Conservation (phyloP, 495 filamentous ascomycete species). For the Neurospora sp. region DNA sequence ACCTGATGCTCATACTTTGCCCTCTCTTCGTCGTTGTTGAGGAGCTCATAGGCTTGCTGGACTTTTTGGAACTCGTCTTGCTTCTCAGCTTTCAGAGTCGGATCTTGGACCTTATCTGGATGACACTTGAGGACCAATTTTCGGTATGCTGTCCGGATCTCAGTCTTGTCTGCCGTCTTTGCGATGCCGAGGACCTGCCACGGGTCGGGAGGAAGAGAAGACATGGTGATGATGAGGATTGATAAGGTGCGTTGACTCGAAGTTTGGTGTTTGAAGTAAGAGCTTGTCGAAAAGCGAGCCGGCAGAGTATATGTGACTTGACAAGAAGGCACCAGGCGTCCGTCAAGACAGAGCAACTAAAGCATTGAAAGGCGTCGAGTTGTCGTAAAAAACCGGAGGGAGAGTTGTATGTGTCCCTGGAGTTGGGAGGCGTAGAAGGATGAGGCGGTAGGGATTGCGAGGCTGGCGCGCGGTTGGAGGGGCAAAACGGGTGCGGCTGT, state of each 20-base stretch:
- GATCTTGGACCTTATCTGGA: conserved; percentile 82
- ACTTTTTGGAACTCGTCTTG: conserved; percentile 85
- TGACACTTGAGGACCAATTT: conserved; percentile 91
- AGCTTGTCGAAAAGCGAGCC: background rate
- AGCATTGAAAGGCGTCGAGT: conserved; percentile 23
- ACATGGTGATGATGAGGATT: conserved; percentile 40
- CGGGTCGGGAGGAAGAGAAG: conserved; percentile 62
- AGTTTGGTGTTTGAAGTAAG: conserved; percentile 6
- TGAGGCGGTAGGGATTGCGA: conserved; percentile 12
- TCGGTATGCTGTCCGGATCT: conserved; percentile 74
- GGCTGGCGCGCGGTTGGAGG: background rate
- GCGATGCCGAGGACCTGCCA: conserved; percentile 73
- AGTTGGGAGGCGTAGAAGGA: conserved; percentile 14
- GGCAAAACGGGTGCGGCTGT: conserved; percentile 3
- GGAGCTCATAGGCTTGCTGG: conserved; percentile 84
- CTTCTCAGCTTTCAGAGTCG: conserved; percentile 56
- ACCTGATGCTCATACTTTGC: conserved; percentile 69
- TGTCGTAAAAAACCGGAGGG: conserved; percentile 2
- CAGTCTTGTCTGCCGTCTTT: conserved; percentile 59
- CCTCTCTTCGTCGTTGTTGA: conserved; percentile 67
- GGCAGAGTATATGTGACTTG: conserved; percentile 6
- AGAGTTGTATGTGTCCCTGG: conserved; percentile 8
- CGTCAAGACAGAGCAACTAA: conserved; percentile 23
- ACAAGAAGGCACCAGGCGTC: conserved; percentile 18
- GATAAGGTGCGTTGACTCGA: conserved; percentile 2